These are phyloP conservation scores for Amanita muscaria DNA, from an alignment of 768 basidiomycete species.

Conservation along the genomic window DNA sequence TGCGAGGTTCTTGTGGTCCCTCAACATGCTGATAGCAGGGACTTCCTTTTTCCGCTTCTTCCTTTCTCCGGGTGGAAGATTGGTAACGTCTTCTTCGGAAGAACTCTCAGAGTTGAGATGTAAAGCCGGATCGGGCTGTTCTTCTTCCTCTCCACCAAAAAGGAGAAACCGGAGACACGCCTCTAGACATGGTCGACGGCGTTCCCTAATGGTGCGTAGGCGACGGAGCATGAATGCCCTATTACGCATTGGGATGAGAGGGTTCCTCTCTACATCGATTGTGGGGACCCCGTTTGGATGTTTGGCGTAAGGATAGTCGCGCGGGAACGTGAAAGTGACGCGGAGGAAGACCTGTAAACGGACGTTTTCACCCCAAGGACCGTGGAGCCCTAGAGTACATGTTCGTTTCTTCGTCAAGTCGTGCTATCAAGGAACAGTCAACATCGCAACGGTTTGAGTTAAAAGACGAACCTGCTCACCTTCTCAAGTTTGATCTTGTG, in stretches of 20 bases:
- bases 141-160: constrained; percentile 57
- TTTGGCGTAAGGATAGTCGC: constrained; percentile 58
- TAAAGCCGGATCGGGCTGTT: constrained; percentile 28
- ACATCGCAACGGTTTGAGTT: neutral
- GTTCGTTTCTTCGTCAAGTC: constrained; percentile 6
- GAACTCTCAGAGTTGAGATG: constrained; percentile 53
- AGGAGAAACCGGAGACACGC: constrained; percentile 76
- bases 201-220: constrained; percentile 62
- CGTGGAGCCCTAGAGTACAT: constrained; percentile 7
- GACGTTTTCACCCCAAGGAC: constrained; percentile 45
- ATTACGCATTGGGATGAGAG: constrained; percentile 68
- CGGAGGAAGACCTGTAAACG: constrained; percentile 15
- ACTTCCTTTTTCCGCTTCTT: constrained; percentile 34
- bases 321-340: constrained; percentile 81
- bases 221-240: constrained; percentile 74
- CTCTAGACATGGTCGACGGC: constrained; percentile 76
- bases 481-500: constrained; percentile 82
- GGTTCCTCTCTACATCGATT: constrained; percentile 78
- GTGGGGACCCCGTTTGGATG: constrained; percentile 61
- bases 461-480: constrained; percentile 27
- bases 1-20: constrained; percentile 68
- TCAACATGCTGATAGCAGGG: constrained; percentile 38
- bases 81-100: constrained; percentile 30
- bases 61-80: neutral
- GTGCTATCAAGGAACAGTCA: constrained; percentile 9